Evolutionary conservation across 1,284 basidiomycete species (phyloP).

Genomic region (Wallemia hederae): DNA sequence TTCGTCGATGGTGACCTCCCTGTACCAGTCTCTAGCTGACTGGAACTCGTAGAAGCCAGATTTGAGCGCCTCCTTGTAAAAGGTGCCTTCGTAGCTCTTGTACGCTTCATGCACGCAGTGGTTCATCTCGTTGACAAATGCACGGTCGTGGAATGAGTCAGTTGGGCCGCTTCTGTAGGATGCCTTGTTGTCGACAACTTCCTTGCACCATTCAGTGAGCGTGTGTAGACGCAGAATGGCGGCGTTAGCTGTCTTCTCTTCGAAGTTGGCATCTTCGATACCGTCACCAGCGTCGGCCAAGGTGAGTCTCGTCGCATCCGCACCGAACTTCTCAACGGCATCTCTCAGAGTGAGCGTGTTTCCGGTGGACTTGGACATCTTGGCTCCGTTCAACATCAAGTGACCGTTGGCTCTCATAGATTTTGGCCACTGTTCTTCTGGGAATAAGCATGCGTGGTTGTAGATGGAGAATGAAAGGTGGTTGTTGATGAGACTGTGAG

Average conservation of each 20-base stretch:
- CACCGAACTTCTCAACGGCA: slow-evolving; percentile 58
- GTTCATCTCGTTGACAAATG: slow-evolving; percentile 81
- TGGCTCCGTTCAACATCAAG: slow-evolving; percentile 90
- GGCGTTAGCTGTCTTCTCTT: slow-evolving; percentile 94
- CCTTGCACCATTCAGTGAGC: slow-evolving; percentile 67
- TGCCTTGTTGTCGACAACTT: slow-evolving; percentile 35
- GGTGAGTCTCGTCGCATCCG: slow-evolving; percentile 67
- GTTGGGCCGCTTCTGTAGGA: slow-evolving; percentile 34
- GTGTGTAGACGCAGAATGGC: slow-evolving; percentile 87
- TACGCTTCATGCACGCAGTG: slow-evolving; percentile 52
- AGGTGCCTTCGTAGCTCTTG: slow-evolving; percentile 45
- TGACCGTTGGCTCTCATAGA: slow-evolving; percentile 90
- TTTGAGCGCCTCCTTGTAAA: slow-evolving; percentile 89
- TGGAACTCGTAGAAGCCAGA: slow-evolving; percentile 90
- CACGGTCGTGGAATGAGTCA: slow-evolving; percentile 41
- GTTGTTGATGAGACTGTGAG: slow-evolving; percentile 45
- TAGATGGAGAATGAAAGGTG: slow-evolving; percentile 87
- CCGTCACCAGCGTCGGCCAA: slow-evolving; percentile 94
- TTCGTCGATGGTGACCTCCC: slow-evolving; percentile 47
- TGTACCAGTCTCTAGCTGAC: slow-evolving; percentile 78
- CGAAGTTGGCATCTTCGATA: slow-evolving; percentile 92
- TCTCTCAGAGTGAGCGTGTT: slow-evolving; percentile 55
- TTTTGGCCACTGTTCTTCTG: slow-evolving; percentile 71
- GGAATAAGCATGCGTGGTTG: slow-evolving; percentile 78
- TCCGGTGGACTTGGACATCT: slow-evolving; percentile 95